phyloP scores from a whole-genome alignment of 192 early-diverging fungal genomes.

The Coemansia sp. region DNA sequence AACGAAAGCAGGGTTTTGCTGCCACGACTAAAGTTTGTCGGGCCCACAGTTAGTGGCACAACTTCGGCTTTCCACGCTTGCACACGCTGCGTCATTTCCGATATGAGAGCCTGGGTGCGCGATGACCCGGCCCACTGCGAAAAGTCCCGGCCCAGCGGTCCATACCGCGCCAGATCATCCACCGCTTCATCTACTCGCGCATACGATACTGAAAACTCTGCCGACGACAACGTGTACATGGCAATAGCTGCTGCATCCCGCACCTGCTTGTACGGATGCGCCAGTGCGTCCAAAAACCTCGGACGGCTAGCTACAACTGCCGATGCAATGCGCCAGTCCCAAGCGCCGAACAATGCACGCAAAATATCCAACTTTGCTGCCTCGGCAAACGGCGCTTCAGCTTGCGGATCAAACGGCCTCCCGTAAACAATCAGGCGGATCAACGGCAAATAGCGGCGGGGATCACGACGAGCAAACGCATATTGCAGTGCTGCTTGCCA shows the following conservation, averaged over 20 bases:
- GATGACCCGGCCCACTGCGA: conserved; percentile 41
- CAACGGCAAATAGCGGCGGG: conserved; percentile 73
- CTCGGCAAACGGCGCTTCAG: conserved; percentile 82
- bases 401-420: conserved; percentile 63
- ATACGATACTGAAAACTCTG: conserved; percentile 62
- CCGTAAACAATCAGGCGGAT: conserved; percentile 63
- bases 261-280: conserved; percentile 89
- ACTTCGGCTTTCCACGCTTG: conserved; percentile 36
- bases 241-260: conserved; percentile 72
- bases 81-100: conserved; percentile 24
- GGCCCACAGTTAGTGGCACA: conserved; percentile 45
- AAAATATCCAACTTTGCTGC: conserved; percentile 74
- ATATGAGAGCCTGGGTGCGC: conserved; percentile 27
- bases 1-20: conserved; percentile 47
- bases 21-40: conserved; percentile 48
- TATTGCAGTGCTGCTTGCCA: conserved; percentile 75
- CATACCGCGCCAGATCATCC: conserved; percentile 38
- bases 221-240: conserved; percentile 65
- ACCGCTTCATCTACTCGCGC: conserved; percentile 45
- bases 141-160: conserved; percentile 47
- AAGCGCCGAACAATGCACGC: conserved; percentile 57
- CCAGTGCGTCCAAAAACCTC: conserved; percentile 51
- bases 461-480: conserved; percentile 66
- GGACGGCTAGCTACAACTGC: conserved; percentile 29
- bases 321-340: conserved; percentile 71